Evolutionary conservation across 2,329 filamentous ascomycete species (phyloP), one percentile per base, ranked within the genome.

Genomic region (Aspergillus caelatus): DNA sequence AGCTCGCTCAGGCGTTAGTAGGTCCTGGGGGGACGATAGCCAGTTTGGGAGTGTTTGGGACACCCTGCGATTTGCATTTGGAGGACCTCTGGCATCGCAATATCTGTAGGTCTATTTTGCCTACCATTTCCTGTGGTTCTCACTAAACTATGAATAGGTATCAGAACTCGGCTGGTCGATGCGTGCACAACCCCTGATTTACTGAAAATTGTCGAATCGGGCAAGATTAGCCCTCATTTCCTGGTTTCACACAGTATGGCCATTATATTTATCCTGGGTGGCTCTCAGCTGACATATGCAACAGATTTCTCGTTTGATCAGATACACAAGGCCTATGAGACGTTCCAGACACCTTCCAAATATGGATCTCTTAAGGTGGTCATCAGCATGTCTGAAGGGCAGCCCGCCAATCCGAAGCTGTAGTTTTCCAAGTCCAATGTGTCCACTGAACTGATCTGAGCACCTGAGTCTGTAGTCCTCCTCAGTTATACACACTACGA

Each of bases 1-100:
- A 83, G 14, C 73, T 86, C 43, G 83, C 82, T 58, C 85, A 88
- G 71, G 75, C 81, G 11, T 70, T 88, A 21, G 79, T 88, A 6
- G 85, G 82, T 0, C 75, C 82, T 0, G 85, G 85, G 1, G 86
- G 85, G 4, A 76, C 78, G 1, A 81, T 88, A 65, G 85, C 85
- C 5, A 88, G 87, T 69, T 79, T 88, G 3, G 85, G 86, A 7
- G 85, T 88, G 8, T 85, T 87, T 68, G 85, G 85, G 0, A 79
- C 75, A 21, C 82, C 80, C 56, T 85, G 82, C 0, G 76, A 82
- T 60, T 72, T 88, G 46, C 80, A 85, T 53, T 76, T 88, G n/a
- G 81, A 88, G 62, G 79, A 77, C 46, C 74, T 88, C 9, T 88
- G 86, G 86, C 75, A 80, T 62, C 79, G 80, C 64, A 87, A 87